These are phyloP conservation scores for Mycena polygramma DNA, from an alignment of 768 basidiomycete genomes.

Conservation along the genomic window DNA sequence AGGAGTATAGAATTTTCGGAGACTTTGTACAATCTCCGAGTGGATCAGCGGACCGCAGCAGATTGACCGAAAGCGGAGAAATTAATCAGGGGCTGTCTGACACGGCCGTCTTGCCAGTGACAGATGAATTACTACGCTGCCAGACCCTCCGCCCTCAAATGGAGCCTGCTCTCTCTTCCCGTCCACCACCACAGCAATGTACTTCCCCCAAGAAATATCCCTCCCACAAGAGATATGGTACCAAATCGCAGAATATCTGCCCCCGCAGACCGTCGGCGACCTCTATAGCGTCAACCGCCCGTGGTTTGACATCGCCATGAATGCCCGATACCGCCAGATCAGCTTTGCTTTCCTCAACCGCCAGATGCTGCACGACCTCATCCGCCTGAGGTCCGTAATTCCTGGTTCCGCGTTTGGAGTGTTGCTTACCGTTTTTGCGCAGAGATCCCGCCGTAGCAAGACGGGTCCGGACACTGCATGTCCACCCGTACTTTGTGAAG, in stretches of 20 bases:
- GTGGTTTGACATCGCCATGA: conserved; percentile 54
- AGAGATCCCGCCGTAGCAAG: conserved; percentile 64
- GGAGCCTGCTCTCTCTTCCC: conserved; percentile 21
- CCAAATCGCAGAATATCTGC: conserved; percentile 51
- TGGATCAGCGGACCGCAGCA: neutral
- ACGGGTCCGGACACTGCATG: conserved; percentile 61
- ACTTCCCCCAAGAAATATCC: conserved; percentile 48
- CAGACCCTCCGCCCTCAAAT: neutral
- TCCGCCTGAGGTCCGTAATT: conserved; percentile 50
- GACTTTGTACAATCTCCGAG: too few species aligned
- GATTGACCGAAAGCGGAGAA: neutral
- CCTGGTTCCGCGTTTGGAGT: neutral
- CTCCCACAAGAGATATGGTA: conserved; percentile 54
- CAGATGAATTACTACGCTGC: conserved; percentile 21
- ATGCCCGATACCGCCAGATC: conserved; percentile 61
- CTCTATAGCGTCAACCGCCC: conserved; percentile 54
- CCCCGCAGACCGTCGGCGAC: conserved; percentile 47
- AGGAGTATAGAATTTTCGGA: too few species aligned
- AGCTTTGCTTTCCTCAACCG: conserved; percentile 64
- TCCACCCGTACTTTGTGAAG: conserved; percentile 64
- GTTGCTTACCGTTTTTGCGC: conserved; percentile 7
- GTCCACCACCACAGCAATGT: conserved; percentile 23
- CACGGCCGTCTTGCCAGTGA: conserved; percentile 13
- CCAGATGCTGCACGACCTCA: conserved; percentile 50
- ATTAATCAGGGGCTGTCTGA: conserved; percentile 24